phyloP scores from a whole-genome alignment of 352 stramenopile species.

The Saprolegnia parasitica region DNA sequence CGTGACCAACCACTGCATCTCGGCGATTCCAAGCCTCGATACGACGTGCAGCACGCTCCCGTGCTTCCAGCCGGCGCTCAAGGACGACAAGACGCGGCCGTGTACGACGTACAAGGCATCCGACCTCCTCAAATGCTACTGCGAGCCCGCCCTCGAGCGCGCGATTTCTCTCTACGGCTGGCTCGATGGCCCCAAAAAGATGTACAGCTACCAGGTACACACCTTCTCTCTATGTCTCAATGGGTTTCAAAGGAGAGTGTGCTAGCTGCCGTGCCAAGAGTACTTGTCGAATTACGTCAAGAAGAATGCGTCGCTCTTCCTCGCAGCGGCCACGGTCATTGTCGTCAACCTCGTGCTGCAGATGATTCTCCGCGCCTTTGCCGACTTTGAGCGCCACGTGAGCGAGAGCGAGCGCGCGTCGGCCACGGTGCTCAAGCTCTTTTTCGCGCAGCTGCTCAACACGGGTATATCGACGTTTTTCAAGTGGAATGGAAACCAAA shows the following conservation, averaged over 20 bases:
- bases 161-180: constrained; percentile 50
- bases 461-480: too few species aligned
- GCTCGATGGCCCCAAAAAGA: constrained; percentile 44
- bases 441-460: constrained; percentile 79
- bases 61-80: constrained; percentile 52
- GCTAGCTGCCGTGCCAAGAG: constrained; percentile 46
- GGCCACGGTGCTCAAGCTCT: constrained; percentile 73
- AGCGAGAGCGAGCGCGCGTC: constrained; percentile 80
- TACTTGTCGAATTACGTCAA: constrained; percentile 64
- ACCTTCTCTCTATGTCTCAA: background rate
- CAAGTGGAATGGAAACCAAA: too few species aligned
- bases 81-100: constrained; percentile 31
- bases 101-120: constrained; percentile 64
- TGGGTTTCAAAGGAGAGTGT: background rate
- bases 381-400: constrained; percentile 67
- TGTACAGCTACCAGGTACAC: constrained; percentile 44
- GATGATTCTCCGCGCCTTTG: constrained; percentile 59
- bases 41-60: constrained; percentile 54
- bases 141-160: constrained; percentile 43
- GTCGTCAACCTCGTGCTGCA: constrained; percentile 78
- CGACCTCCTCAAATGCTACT: constrained; percentile 73
- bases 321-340: constrained; percentile 64
- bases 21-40: constrained; percentile 31
- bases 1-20: constrained; percentile 49
- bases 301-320: constrained; percentile 64